Evolutionary conservation across 169 alveolate genomes (phyloP), one percentile per base, ranked within the genome.

Genomic region (Plasmodium vivax): DNA sequence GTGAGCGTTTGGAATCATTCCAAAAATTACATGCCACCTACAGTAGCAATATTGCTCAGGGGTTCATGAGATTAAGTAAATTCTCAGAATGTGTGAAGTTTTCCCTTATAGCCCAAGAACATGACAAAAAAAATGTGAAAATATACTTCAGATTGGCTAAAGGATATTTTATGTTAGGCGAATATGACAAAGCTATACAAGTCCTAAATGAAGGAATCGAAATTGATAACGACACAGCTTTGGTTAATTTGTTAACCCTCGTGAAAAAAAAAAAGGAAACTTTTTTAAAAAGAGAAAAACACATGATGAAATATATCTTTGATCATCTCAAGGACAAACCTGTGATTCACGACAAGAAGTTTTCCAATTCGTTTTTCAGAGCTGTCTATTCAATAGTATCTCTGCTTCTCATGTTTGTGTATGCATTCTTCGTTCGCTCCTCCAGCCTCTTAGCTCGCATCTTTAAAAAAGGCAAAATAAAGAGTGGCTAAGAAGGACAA

Each of bases 1-100:
- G 43, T 56, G 94, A 88, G 27, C 27, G 90, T 16, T 80, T 88
- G 73, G 56, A 80, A 27, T 68, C 54, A 16, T 88, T 88, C 47
- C 68, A 80, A 32, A 88, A 58, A 34, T 36, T 88, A 43, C 94
- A 88, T 19, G 68, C 94, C 19, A 88, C 91, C 30, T 88, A 88
- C 43, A 56, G 94, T 88, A 88, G 94, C 32, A 88, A 88, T 71
- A 88, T 88, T 80, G 94, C 94, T 58, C 94, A 88, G 74, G 94
- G 94, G 32, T 81, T 80, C 47, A 80, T 88, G 90, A 88, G 68
- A 58, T 62, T 88, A 88, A 80, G 54, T 68, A 62, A 88, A 80
- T 88, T 80, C 82, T 88, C 94, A 43, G 94, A 88, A 62, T 88
- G 94, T 79, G 94, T 88, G 58, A 88, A 79, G 80, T 88, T 80